These are phyloP conservation scores for Zoysia pacifica DNA, from an alignment of 176 grass and related monocot species.

Conservation along the genomic window DNA sequence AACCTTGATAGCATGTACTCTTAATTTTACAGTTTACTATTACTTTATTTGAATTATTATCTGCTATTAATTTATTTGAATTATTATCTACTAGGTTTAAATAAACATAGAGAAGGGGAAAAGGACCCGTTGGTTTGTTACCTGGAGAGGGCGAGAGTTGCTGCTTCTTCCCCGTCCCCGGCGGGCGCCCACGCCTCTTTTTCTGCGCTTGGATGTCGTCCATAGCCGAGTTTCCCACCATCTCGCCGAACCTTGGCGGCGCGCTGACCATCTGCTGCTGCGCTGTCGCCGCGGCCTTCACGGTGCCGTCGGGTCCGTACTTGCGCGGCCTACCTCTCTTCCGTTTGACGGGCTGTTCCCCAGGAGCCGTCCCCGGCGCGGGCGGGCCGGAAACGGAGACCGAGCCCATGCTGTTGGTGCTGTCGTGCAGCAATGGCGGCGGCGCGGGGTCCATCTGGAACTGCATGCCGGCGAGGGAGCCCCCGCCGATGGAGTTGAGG, in stretches of 20 bases:
- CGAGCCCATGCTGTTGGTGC: neutral
- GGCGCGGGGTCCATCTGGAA: conserved; percentile 66
- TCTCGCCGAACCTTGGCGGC: conserved; percentile 21
- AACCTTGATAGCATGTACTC: too few relatives aligned
- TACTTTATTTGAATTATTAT: too few relatives aligned
- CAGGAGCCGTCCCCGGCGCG: neutral
- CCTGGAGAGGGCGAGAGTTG: conserved; percentile 54
- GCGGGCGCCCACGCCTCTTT: conserved; percentile 67
- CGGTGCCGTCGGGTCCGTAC: conserved; percentile 75
- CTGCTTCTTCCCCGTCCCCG: conserved; percentile 76
- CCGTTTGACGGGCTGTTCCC: conserved; percentile 51
- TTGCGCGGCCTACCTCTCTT: conserved; percentile 82
- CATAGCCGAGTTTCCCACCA: neutral
- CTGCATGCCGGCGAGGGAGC: conserved; percentile 38
- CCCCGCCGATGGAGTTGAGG: conserved; percentile 55
- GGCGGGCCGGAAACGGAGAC: neutral
- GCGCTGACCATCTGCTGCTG: conserved; percentile 34
- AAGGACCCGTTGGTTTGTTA: neutral
- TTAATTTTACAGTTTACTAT: too few relatives aligned
- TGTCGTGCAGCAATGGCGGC: conserved; percentile 38
- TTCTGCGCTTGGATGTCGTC: conserved; percentile 49
- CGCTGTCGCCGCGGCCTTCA: conserved; percentile 25
- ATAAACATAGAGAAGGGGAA: neutral
- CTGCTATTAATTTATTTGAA: neutral
- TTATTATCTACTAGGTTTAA: neutral